These are phyloP conservation scores for Chrysochromulina tobinii DNA, from an alignment of 78 protist species.

Conservation along the genomic window DNA sequence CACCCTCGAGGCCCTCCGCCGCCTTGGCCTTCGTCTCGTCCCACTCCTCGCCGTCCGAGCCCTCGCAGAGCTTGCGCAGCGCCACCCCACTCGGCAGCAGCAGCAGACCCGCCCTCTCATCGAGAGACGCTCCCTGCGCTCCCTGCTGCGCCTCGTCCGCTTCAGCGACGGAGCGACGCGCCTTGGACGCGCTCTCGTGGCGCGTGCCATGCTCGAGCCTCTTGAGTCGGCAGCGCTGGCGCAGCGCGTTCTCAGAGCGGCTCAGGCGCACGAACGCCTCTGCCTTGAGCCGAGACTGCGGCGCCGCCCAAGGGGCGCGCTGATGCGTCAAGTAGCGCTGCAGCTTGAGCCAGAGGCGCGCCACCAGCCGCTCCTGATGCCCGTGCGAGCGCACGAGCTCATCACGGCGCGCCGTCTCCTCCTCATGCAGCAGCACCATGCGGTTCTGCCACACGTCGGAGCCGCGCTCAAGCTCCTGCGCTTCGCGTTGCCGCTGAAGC, in stretches of 20 bases:
- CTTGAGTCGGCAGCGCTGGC: slow-evolving; percentile 10
- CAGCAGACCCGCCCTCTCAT: background rate
- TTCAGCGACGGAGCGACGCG: background rate
- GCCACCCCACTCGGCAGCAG: background rate
- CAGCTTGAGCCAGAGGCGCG: too few species aligned
- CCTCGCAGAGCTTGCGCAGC: background rate
- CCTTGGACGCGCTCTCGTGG: background rate
- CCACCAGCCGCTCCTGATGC: too few species aligned
- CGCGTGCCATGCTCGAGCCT: background rate
- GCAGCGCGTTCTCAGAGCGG: background rate
- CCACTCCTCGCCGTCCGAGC: slow-evolving; percentile 14
- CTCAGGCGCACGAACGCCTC: background rate
- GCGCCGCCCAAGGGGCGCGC: too few species aligned
- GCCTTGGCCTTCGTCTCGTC: background rate
- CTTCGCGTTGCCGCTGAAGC: too few species aligned
- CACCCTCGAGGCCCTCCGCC: too few species aligned
- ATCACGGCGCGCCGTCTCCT: too few species aligned
- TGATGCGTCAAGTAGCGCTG: too few species aligned
- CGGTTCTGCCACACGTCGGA: too few species aligned
- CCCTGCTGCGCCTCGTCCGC: background rate
- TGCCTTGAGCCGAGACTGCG: background rate
- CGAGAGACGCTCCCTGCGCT: too few species aligned
- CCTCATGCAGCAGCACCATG: too few species aligned
- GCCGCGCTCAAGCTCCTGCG: too few species aligned
- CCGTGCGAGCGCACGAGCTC: too few species aligned